Base-by-base conservation (phyloP, 371 early-diverging fungal species). In the Mortierella sp. region DNA sequence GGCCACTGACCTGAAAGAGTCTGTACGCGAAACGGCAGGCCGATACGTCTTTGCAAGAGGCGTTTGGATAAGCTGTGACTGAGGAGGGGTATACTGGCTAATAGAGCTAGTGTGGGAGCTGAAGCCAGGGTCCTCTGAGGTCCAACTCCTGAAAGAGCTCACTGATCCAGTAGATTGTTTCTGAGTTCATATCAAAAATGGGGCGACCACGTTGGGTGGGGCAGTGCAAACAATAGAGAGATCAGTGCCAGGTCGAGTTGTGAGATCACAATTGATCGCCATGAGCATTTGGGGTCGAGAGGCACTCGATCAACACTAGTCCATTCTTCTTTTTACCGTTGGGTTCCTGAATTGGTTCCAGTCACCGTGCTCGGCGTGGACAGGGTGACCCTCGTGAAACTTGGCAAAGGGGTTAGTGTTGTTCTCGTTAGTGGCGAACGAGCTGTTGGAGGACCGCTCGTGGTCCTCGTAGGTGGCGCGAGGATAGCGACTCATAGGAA, bases 381-480 rank as follows among this genome's bases (percentile, higher is more conserved):
- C 46, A 22, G 44, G 48, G 55, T 69, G 69, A 13, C 71, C 71
- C 43, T 71, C 71, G 29, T 71, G 71, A 45, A 71, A 71, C 46
- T 61, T 61, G 48, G 10, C 29, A 54, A 17, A 34, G 48, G 14
- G 39, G 37, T 47, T 46, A 43, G 44, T 45, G 56, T 47, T 40
- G 17, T 21, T 17, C 3, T 49, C 13, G 40, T 2, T 49, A 39
- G 40, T 40, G 25, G 6, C n/a, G 27, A 9, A 9, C 9, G 28
- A 8, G 51, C 43, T 34, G 52, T 37, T 55, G 51, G 16, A 24
- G 54, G 48, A 19, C 21, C 21, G 6, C 21, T 22, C 24, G 5
- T 47, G 59, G 40, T 54, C 19, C 1, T 21, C 31, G 25, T 57
- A 41, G 21, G n/a, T 34, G n/a, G 54, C 24, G 44, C 41, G 47